Base-by-base conservation (phyloP, 495 filamentous ascomycete genomes). In the Lasiosphaeris hirsuta region DNA sequence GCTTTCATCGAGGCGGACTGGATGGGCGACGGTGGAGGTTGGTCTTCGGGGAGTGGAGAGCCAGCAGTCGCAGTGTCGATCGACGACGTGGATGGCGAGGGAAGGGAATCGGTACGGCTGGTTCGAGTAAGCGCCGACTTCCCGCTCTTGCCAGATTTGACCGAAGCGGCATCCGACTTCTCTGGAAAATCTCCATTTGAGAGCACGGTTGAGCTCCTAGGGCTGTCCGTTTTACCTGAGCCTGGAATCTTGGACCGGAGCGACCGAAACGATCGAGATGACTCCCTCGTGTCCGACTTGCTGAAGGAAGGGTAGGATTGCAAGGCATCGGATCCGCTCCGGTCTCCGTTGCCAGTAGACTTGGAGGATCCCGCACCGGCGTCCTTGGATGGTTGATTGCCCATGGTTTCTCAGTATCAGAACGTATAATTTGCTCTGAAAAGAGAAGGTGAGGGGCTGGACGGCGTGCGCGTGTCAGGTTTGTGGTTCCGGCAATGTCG, bases 261-360 rank as follows among this genome's bases (percentile, higher is more conserved):
- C 69, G 65, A 93, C 86, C 80, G 94, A 65, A 97, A 82, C 1
- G 94, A 97, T 47, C 93, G 87, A 17, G 89, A 79, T 9, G 94
- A 97, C 62, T 96, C 95, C 72, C 92, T 92, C 39, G 94, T 98
- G 71, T 98, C 94, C 18, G 93, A 89, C 68, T 89, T 90, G 69
- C 87, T 88, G 72, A 98, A 92, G 18, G 94, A 96, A 37, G 93
- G 90, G 73, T 90, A 94, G 23, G 88, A 87, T 70, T 88, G 86
- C 53, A 93, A 73, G 57, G 50, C 67, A 45, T 69, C 69, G 58
- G 61, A 69, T 58, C 59, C 72, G 56, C 59, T 60, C 56, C 61
- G 64, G 62, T 62, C 70, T 62, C 58, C 72, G 68, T 55, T 68
- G 59, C 54, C 69, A 39, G 67, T 63, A 57, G 61, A 56, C 64